Conservation (phyloP, 75 land plant genomes). For the Picea glauca region DNA sequence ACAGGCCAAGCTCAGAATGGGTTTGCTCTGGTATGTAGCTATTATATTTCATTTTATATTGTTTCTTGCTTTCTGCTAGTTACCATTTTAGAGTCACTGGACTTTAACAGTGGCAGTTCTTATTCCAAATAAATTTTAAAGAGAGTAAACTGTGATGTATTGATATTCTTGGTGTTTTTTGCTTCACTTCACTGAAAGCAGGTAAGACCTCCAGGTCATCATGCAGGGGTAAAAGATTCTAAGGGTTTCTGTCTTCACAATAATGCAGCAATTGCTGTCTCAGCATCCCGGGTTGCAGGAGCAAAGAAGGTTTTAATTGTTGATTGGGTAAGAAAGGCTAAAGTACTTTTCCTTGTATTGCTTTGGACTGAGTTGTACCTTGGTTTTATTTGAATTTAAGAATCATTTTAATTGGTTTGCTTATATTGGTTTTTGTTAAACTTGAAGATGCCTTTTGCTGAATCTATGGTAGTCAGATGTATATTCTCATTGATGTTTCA, state of each 20-base stretch:
- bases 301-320: conserved; percentile 91
- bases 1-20: conserved; percentile 79
- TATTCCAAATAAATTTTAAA: background rate
- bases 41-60: background rate
- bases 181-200: conserved; percentile 19
- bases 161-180: background rate
- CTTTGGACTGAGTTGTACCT: background rate
- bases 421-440: background rate
- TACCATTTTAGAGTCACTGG: background rate
- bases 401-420: background rate
- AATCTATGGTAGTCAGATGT: background rate
- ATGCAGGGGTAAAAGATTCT: conserved; percentile 70
- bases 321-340: conserved; percentile 69
- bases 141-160: background rate
- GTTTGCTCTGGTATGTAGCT: conserved; percentile 72
- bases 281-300: conserved; percentile 78
- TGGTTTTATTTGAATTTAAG: background rate
- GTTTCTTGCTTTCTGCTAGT: background rate
- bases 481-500: background rate
- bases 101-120: background rate
- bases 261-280: conserved; percentile 94
- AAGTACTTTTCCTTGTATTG: background rate
- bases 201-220: conserved; percentile 99
- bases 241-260: conserved; percentile 99
- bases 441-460: background rate